Evolutionary conservation across 2,329 filamentous ascomycete species (phyloP).

Genomic region (Fusarium sambucinum): DNA sequence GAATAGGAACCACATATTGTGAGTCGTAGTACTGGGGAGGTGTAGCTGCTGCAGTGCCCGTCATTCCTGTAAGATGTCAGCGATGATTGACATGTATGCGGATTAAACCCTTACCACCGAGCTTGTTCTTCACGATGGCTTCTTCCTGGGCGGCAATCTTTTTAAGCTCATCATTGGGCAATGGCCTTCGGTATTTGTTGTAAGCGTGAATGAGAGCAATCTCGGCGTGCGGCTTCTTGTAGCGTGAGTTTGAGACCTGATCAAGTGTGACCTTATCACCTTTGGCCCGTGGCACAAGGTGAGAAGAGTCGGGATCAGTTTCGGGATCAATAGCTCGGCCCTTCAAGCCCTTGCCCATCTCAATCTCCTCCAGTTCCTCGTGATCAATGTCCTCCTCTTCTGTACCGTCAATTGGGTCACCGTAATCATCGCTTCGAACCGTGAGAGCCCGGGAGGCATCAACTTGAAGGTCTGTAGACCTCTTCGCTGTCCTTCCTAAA

Average conservation of each 20-base stretch:
- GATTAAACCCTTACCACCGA: constrained; percentile 27
- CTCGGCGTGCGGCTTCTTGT: constrained; percentile 50
- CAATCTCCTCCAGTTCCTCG: constrained; percentile 11
- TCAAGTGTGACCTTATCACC: constrained; percentile 48
- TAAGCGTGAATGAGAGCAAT: constrained; percentile 51
- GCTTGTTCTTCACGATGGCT: constrained; percentile 44
- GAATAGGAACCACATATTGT: constrained; percentile 72
- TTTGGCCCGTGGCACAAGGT: constrained; percentile 15
- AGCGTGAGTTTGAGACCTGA: constrained; percentile 53
- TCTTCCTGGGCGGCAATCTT: constrained; percentile 38
- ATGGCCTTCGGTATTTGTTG: constrained; percentile 53
- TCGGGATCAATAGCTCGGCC: constrained; percentile 14
- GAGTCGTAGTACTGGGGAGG: constrained; percentile 59
- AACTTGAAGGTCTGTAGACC: too few species aligned
- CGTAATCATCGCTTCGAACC: constrained; percentile 8
- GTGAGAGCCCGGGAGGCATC: neutral
- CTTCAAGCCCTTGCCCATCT: constrained; percentile 1
- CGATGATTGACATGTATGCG: neutral
- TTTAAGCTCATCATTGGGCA: constrained; percentile 47
- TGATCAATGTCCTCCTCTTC: neutral
- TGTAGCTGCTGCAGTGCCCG: constrained; percentile 45
- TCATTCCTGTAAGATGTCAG: constrained; percentile 14
- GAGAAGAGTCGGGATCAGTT: constrained; percentile 8
- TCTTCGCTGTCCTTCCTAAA: neutral
- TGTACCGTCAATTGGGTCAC: constrained; percentile 7